phyloP scores from a whole-genome alignment of 495 filamentous ascomycete species.

The Xylaria castorea region DNA sequence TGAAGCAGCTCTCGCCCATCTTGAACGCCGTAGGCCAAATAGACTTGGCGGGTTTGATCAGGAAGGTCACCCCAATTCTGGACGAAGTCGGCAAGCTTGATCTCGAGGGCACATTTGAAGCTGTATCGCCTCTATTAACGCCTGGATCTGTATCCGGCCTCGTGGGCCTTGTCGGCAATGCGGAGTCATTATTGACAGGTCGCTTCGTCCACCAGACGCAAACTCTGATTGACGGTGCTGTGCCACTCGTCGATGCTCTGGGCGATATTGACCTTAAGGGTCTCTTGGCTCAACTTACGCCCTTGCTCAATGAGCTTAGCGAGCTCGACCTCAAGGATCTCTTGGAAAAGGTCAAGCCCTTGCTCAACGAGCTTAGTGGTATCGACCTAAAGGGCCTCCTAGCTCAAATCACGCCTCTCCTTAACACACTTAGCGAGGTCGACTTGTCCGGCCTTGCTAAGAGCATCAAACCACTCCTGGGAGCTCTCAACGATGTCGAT shows the following conservation, averaged over 20 bases:
- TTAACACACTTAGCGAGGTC: constrained; percentile 39
- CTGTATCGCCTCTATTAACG: constrained; percentile 40
- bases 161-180: constrained; percentile 45
- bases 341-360: constrained; percentile 41
- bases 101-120: constrained; percentile 35
- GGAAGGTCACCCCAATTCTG: constrained; percentile 49
- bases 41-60: constrained; percentile 54
- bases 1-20: constrained; percentile 48
- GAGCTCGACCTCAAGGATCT: constrained; percentile 43
- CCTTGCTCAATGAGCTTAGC: constrained; percentile 40
- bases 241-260: constrained; percentile 43
- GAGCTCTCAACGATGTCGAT: constrained; percentile 44
- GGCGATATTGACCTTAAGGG: constrained; percentile 39
- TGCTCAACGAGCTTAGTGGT: constrained; percentile 43
- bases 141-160: constrained; percentile 46
- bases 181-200: constrained; percentile 46
- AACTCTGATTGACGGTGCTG: constrained; percentile 55
- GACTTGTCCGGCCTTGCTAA: constrained; percentile 44
- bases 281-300: constrained; percentile 46
- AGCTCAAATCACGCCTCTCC: constrained; percentile 42
- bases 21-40: constrained; percentile 44
- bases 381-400: constrained; percentile 47
- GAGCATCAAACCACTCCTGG: constrained; percentile 48
- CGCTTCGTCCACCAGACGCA: constrained; percentile 55
- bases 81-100: constrained; percentile 55